Base-by-base conservation (phyloP, 768 basidiomycete genomes). In the Russula abietina region DNA sequence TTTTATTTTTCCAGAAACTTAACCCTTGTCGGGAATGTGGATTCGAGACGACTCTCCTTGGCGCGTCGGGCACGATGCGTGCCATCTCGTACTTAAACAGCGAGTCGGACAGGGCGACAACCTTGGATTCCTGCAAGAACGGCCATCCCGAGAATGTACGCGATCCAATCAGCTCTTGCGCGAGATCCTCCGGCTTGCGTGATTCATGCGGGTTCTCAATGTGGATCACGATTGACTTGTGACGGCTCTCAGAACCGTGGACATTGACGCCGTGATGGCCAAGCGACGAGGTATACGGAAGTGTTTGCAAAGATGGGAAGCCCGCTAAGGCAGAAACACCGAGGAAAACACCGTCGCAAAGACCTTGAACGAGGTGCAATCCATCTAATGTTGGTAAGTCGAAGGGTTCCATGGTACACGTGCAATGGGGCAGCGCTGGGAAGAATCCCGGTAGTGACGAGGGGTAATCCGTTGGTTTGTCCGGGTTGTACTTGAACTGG, bases 381-480 rank as follows among this genome's bases (percentile, higher is more conserved):
- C 93, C 95, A 66, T 83, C 81, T 38, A 98, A 79, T 0, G 88
- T 93, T 0, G 97, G 97, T 10, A 98, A 81, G 69, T 95, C 82
- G 77, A 92, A 99, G 0, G 87, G 77, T 65, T 89, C 87, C 83
- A 85, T 89, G 60, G 75, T 75, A 73, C 92, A 96, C 19, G 83
- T 84, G 68, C 91, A 95, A 39, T 87, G 84, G 67, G 85, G 76
- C 17, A 99, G 75, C 28, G 91, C 81, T 12, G 97, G 95, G 83
- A 99, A 97, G 78, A 98, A 94, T 5, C 93, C 91, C 1, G 94
- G 93, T 1, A 95, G 76, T 2, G 97, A 96, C 0, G 96, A 97
- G 0, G 93, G 91, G 71, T 97, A 99, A 17, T 77, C 71, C 0
- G 79, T 85, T 30, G 88, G 81, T 67, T 85, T 81, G 38, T 71